A percentile compares a stretch with the other conserved stretches of the same genome.
Evolutionary conservation across 139 green algal genomes (phyloP).

Genomic region (Chlorella sp.): DNA sequence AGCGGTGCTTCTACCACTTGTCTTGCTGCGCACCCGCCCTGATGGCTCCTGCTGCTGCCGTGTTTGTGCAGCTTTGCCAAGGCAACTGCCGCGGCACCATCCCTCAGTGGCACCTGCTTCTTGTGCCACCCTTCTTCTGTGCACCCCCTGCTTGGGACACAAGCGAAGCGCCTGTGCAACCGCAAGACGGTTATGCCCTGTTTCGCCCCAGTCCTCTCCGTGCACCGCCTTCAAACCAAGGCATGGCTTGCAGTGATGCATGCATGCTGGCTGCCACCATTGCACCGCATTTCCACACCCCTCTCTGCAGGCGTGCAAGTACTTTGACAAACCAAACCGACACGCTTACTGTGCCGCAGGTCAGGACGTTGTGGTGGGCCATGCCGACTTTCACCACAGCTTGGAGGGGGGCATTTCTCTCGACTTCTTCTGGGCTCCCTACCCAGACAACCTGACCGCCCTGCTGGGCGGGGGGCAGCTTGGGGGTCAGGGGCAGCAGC

Average conservation of each 20-base stretch:
- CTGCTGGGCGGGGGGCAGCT: background rate
- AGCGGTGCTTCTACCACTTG: too few relatives aligned
- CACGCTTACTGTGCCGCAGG: background rate
- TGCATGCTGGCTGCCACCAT: background rate
- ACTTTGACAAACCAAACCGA: background rate
- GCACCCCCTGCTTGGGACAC: background rate
- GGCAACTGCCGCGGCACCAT: too few relatives aligned
- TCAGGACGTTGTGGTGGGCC: conserved; percentile 12
- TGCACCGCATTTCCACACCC: too few relatives aligned
- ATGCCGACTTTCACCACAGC: conserved; percentile 17
- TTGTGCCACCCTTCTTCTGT: background rate
- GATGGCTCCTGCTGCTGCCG: background rate
- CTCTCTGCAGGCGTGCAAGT: background rate
- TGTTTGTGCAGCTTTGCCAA: background rate
- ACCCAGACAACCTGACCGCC: conserved; percentile 23
- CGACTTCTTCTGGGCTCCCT: conserved; percentile 23
- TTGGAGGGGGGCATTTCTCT: conserved; percentile 13
- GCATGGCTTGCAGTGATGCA: too few relatives aligned
- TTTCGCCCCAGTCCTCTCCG: too few relatives aligned
- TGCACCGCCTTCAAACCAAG: too few relatives aligned
- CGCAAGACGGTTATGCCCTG: too few relatives aligned
- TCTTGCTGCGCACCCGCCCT: background rate
- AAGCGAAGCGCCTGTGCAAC: background rate
- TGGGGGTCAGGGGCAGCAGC: background rate
- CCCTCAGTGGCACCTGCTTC: background rate